These are phyloP conservation scores for Taphrina pruni DNA, from an alignment of 1,139 yeast species.

Conservation along the genomic window DNA sequence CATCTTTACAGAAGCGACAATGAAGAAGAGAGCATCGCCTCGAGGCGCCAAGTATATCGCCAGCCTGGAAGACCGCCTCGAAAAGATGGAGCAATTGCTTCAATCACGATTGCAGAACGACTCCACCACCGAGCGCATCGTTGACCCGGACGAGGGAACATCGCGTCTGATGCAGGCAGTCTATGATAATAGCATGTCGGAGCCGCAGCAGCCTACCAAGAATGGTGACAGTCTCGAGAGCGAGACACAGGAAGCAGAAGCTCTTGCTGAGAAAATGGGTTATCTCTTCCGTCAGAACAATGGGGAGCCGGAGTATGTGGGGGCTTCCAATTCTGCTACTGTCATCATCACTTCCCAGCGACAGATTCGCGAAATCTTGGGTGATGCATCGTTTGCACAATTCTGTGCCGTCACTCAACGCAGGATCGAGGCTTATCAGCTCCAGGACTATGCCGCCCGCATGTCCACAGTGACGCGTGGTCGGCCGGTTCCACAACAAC, in stretches of 20 bases:
- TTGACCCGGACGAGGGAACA: slow-evolving; percentile 22
- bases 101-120: neutral
- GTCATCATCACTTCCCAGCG: slow-evolving; percentile 13
- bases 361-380: slow-evolving; percentile 15
- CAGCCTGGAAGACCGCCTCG: slow-evolving; percentile 50
- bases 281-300: slow-evolving; percentile 8
- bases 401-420: slow-evolving; percentile 11
- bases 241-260: slow-evolving; percentile 7
- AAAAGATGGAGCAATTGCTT: slow-evolving; percentile 51
- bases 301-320: slow-evolving; percentile 14
- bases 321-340: slow-evolving; percentile 17
- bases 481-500: neutral
- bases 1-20: slow-evolving; percentile 49
- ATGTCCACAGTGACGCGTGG: neutral
- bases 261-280: slow-evolving; percentile 33
- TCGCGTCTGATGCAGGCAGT: slow-evolving; percentile 7
- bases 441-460: neutral
- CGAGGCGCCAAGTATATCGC: slow-evolving; percentile 48
- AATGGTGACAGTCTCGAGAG: neutral
- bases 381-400: slow-evolving; percentile 16
- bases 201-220: neutral
- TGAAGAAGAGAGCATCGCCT: slow-evolving; percentile 49
- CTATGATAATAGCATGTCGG: slow-evolving; percentile 3
- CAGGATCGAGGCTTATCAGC: slow-evolving; percentile 4
- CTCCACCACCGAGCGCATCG: slow-evolving; percentile 44